These are phyloP conservation scores for Puccinia polysora DNA, from an alignment of 1,284 basidiomycete genomes.

Conservation along the genomic window DNA sequence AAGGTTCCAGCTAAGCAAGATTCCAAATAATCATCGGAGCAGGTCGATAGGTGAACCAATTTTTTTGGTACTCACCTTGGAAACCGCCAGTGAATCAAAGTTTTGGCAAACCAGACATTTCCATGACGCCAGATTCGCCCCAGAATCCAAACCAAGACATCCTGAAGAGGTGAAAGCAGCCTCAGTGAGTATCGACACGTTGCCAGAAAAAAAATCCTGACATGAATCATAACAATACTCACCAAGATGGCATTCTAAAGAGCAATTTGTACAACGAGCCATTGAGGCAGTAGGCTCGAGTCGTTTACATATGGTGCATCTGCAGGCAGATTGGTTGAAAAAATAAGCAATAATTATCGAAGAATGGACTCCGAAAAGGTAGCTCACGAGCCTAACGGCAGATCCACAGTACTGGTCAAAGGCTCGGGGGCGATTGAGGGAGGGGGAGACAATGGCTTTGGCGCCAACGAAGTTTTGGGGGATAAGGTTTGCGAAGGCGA, in stretches of 20 bases:
- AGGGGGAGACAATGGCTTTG: too few relatives aligned
- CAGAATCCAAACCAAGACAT: slow-evolving; percentile 30
- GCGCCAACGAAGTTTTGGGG: too few relatives aligned
- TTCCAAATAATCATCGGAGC: too few relatives aligned
- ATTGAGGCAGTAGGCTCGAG: slow-evolving; percentile 17
- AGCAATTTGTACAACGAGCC: slow-evolving; percentile 28
- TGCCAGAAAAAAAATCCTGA: not conserved
- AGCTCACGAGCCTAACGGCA: too few relatives aligned
- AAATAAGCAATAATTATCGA: too few relatives aligned
- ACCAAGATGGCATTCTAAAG: slow-evolving; percentile 31
- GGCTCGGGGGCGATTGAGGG: too few relatives aligned
- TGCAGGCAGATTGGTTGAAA: slow-evolving; percentile 5
- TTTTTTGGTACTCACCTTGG: slow-evolving; percentile 26
- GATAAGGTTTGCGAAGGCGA: too few relatives aligned
- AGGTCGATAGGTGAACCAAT: too few relatives aligned
- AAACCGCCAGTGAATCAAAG: slow-evolving; percentile 27
- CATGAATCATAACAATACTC: not conserved
- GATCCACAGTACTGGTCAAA: too few relatives aligned
- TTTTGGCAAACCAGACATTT: slow-evolving; percentile 37
- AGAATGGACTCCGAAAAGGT: too few relatives aligned
- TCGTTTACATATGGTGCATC: slow-evolving; percentile 35
- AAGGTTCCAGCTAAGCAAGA: not conserved
- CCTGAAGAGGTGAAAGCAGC: slow-evolving; percentile 2
- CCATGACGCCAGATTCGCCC: slow-evolving; percentile 14
- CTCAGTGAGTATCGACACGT: not conserved